A percentile compares a stretch with the other conserved stretches of the same genome.
Evolutionary conservation across 345 rosid genomes (phyloP).

Genomic region (Pseudoturritis turrita): DNA sequence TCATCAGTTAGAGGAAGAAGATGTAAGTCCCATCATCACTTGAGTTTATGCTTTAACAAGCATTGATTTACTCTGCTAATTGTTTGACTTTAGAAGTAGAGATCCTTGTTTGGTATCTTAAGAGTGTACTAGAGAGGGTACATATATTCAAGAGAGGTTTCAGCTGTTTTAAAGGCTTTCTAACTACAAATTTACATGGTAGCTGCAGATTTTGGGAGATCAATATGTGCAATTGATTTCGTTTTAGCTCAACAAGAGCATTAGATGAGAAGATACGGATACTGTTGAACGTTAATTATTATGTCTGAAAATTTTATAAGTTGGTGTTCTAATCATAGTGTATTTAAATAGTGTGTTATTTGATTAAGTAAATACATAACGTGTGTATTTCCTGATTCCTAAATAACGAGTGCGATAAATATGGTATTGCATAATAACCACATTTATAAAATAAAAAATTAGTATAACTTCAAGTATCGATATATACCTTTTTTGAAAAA

Average conservation of each 20-base stretch:
- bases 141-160: not conserved
- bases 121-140: not conserved
- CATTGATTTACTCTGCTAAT: not conserved
- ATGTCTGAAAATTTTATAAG: not conserved
- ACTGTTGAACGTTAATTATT: not conserved
- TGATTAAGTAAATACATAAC: not conserved
- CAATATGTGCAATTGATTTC: not conserved
- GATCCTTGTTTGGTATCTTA: not conserved
- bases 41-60: not conserved
- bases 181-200: not conserved
- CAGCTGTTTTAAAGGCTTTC: not conserved
- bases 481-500: not conserved
- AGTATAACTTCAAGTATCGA: not conserved
- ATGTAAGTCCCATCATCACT: slow-evolving; percentile 15
- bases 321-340: not conserved
- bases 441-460: not conserved
- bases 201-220: slow-evolving; percentile 4
- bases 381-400: not conserved
- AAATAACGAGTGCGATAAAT: not conserved
- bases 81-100: not conserved
- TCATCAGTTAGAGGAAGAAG: not conserved
- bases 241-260: slow-evolving; percentile 1
- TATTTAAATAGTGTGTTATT: not conserved
- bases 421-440: too few relatives aligned
- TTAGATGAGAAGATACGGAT: not conserved